These are phyloP conservation scores for Neocatenulostroma microsporum DNA, from an alignment of 2,329 filamentous ascomycete genomes.

Conservation along the genomic window DNA sequence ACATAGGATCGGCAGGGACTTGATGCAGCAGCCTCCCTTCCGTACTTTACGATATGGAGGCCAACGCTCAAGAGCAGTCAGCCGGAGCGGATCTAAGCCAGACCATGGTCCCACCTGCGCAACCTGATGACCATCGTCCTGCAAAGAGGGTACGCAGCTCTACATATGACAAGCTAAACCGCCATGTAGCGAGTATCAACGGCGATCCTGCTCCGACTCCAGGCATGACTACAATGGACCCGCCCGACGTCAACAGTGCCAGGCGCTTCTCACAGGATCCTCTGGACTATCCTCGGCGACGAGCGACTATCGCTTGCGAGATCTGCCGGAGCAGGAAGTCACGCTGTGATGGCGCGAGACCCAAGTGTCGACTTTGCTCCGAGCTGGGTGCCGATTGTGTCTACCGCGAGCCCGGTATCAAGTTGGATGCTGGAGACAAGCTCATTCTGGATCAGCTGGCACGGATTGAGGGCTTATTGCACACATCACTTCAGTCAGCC, in stretches of 20 bases:
- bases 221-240: too few relatives aligned
- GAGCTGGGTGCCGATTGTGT: conserved; percentile 76
- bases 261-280: conserved; percentile 17
- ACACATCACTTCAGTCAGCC: conserved; percentile 49
- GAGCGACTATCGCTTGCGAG: conserved; percentile 30
- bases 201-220: conserved; percentile 1
- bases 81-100: too few relatives aligned
- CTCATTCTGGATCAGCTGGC: conserved; percentile 71
- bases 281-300: conserved; percentile 27
- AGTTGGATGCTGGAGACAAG: conserved; percentile 79
- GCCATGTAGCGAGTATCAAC: too few relatives aligned
- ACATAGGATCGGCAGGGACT: too few relatives aligned
- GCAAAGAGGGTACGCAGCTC: conserved; percentile 6
- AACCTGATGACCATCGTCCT: conserved; percentile 7
- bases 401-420: conserved; percentile 78
- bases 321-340: conserved; percentile 28
- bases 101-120: too few relatives aligned
- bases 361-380: conserved; percentile 76
- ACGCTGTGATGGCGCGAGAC: conserved; percentile 43
- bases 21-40: too few relatives aligned
- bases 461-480: conserved; percentile 71
- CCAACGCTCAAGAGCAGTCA: too few relatives aligned
- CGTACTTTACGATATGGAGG: too few relatives aligned
- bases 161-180: too few relatives aligned
- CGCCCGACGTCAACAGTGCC: conserved; percentile 5